Evolutionary conservation across 371 early-diverging fungal genomes (phyloP).

Genomic region (Rhizopus arrhizus): DNA sequence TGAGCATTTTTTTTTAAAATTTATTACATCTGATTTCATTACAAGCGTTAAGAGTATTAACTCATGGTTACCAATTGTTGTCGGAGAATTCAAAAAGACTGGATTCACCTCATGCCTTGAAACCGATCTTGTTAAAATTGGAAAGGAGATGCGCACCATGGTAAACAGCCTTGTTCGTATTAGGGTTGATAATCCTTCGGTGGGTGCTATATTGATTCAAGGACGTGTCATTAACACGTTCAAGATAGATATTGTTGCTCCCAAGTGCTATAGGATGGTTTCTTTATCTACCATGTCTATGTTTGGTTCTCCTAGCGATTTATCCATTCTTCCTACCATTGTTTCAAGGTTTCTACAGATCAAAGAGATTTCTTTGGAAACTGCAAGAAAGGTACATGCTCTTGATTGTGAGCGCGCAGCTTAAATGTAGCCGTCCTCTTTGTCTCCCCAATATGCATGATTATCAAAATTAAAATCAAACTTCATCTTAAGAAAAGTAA

Average conservation of each 20-base stretch:
- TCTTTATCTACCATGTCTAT: not conserved
- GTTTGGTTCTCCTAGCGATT: conserved; percentile 3
- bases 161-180: conserved; percentile 13
- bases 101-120: conserved; percentile 11
- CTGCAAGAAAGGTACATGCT: conserved; percentile 7
- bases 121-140: conserved; percentile 22
- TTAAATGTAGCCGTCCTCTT: no score
- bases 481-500: no score
- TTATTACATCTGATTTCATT: no score
- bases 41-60: no score
- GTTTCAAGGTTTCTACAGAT: not conserved
- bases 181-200: conserved; percentile 9
- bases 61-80: no score
- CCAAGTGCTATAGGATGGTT: conserved; percentile 16
- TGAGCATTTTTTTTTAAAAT: no score
- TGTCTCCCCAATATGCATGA: no score
- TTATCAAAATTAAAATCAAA: no score
- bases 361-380: conserved; percentile 4
- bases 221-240: conserved; percentile 2
- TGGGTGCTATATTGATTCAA: conserved; percentile 16
- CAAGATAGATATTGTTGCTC: conserved; percentile 8
- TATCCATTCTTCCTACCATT: not conserved
- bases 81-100: conserved; percentile 13
- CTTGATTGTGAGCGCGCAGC: no score
- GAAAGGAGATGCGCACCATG: conserved; percentile 25